phyloP scores from a whole-genome alignment of 176 grass and related monocot genomes.

The Cocos nucifera region DNA sequence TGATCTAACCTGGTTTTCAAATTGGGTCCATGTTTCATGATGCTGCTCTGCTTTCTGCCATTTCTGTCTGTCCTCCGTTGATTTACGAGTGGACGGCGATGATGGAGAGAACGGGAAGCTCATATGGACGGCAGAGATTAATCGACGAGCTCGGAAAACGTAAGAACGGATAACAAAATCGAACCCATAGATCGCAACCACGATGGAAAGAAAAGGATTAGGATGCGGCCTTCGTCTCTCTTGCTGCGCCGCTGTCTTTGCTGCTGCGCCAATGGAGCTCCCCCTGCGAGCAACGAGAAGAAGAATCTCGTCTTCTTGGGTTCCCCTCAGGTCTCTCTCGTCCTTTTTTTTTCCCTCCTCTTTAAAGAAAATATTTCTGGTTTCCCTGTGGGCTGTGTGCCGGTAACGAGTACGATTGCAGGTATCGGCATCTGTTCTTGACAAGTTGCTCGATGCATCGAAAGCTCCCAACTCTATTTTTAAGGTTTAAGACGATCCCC shows the following conservation, averaged over 20 bases:
- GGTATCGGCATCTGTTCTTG: slow-evolving; percentile 68
- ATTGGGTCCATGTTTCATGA: no score
- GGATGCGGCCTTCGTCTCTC: slow-evolving; percentile 30
- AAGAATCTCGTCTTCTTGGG: slow-evolving; percentile 70
- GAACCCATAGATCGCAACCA: no score
- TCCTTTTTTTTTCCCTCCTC: not conserved
- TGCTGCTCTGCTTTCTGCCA: no score
- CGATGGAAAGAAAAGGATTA: no score
- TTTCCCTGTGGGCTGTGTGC: not conserved
- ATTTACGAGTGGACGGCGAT: no score
- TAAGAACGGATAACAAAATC: no score
- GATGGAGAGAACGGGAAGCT: no score
- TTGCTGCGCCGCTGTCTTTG: slow-evolving; percentile 47
- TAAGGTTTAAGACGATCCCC: slow-evolving; percentile 9
- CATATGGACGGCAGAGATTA: no score
- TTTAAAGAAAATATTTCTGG: not conserved
- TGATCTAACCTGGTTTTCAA: no score
- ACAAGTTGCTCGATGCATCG: slow-evolving; percentile 45
- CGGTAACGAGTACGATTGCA: slow-evolving; percentile 2
- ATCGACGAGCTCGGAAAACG: no score
- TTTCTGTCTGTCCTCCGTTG: no score
- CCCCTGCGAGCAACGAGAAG: slow-evolving; percentile 15
- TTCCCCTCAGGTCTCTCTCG: slow-evolving; percentile 42
- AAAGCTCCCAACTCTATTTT: slow-evolving; percentile 40
- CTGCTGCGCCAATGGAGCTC: slow-evolving; percentile 22